phyloP scores from a whole-genome alignment of 441 rosid genomes.

The Aquilaria agallochum region DNA sequence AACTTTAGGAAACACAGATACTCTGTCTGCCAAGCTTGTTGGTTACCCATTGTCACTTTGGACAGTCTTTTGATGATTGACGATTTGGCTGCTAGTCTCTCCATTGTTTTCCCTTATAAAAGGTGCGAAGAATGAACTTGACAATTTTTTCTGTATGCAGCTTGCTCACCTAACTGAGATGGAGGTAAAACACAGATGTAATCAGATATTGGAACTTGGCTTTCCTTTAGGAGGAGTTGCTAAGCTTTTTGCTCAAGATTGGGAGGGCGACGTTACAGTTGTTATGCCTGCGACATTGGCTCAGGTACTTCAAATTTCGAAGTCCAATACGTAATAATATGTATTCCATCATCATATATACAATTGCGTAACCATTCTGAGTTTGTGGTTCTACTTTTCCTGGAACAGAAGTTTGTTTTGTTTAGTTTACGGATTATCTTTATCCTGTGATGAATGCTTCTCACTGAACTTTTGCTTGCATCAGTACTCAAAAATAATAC shows the following conservation, averaged over 20 bases:
- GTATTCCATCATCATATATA: too few relatives aligned
- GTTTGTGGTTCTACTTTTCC: too few relatives aligned
- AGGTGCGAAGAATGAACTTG: constrained; percentile 6
- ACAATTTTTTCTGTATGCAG: constrained; percentile 30
- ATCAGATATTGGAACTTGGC: constrained; percentile 83
- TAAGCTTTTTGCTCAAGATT: constrained; percentile 90
- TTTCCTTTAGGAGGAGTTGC: constrained; percentile 93
- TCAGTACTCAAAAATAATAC: constrained; percentile 84
- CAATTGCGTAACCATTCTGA: too few relatives aligned
- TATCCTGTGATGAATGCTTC: not conserved
- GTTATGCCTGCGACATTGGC: constrained; percentile 96
- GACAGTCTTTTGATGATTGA: too few relatives aligned
- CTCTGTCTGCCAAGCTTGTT: too few relatives aligned
- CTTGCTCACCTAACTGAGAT: constrained; percentile 89
- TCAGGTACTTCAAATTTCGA: constrained; percentile 49
- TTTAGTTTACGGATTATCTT: not conserved
- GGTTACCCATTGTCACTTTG: too few relatives aligned
- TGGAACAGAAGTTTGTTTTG: not conserved
- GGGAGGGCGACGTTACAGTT: constrained; percentile 98
- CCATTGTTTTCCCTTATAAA: not conserved
- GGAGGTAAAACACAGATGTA: constrained; percentile 96
- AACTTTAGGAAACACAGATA: too few relatives aligned
- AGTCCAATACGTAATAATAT: not conserved
- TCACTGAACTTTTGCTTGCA: not conserved
- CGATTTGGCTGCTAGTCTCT: too few relatives aligned